Evolutionary conservation across 2,329 filamentous ascomycete genomes (phyloP), one percentile per base, ranked within the genome.

Genomic region (Fusarium nanum): DNA sequence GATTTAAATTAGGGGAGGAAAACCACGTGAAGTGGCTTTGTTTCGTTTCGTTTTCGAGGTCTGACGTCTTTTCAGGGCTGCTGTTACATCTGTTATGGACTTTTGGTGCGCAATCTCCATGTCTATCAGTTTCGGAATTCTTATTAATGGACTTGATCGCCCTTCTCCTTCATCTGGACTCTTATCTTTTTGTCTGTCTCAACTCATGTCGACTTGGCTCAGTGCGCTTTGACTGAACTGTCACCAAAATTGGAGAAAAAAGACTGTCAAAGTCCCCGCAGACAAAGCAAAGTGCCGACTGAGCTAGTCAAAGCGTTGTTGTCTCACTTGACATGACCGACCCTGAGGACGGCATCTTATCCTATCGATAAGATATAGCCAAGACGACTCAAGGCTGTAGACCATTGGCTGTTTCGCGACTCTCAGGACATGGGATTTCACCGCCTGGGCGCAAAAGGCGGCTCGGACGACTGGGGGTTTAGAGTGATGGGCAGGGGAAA

Each of bases 31-130:
- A 34, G 9, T 16, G 3, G 12, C 5, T 11, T 3, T 60, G 22
- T 55, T 66, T 61, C 18, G 62, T 66, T 66, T 66, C 55, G 41
- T 37, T 23, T 48, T 41, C 30, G 22, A 25, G n/a, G 34, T 53
- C 34, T 37, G 49, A 53, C 49, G 49, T 53, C 37, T 27, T 28
- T 46, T 40, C 60, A 67, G 41, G 30, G 45, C 48, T 23, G 25
- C 14, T 9, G 49, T 53, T 41, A 25, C 49, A 42, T 42, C 11
- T 42, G 27, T n/a, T 27, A 25, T 42, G 49, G 49, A 18, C 41
- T 34, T 12, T 12, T 42, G n/a, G 30, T 11, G 5, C 23, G 13
- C 49, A n/a, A 40, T 41, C 23, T 18, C 23, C 34, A 18, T 20
- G 7, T 50, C 47, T 13, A 20, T 20, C 23, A 28, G 49, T 53